These are phyloP conservation scores for Clonostachys solani DNA, from an alignment of 2,329 filamentous ascomycete species.

Conservation along the genomic window DNA sequence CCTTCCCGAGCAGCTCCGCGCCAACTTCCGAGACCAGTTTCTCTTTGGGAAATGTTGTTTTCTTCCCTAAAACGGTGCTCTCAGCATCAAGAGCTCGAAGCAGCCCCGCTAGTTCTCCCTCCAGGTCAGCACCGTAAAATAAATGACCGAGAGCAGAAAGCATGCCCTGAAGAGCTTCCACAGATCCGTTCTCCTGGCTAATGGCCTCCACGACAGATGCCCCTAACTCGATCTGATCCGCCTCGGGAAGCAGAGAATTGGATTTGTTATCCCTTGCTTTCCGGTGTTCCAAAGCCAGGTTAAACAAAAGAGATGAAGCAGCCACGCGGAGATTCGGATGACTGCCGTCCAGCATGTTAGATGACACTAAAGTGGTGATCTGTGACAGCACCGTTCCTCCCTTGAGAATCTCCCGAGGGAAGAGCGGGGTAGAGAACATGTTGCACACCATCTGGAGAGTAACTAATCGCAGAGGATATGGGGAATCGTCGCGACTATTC, in stretches of 20 bases:
- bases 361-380: slow-evolving; percentile 67
- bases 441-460: slow-evolving; percentile 83
- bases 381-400: slow-evolving; percentile 46
- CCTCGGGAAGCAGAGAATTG: slow-evolving; percentile 55
- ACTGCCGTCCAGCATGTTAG: slow-evolving; percentile 72
- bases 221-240: slow-evolving; percentile 74
- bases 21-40: slow-evolving; percentile 53
- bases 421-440: slow-evolving; percentile 73
- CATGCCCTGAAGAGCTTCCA: slow-evolving; percentile 73
- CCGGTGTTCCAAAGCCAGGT: slow-evolving; percentile 70
- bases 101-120: slow-evolving; percentile 78
- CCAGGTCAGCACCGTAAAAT: slow-evolving; percentile 63
- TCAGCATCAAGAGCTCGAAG: slow-evolving; percentile 72
- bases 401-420: slow-evolving; percentile 57
- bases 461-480: slow-evolving; percentile 80
- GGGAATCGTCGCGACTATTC: slow-evolving; percentile 52
- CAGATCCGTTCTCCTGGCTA: slow-evolving; percentile 51
- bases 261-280: slow-evolving; percentile 55
- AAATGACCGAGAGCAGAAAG: slow-evolving; percentile 73
- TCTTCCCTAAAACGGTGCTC: slow-evolving; percentile 57
- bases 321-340: slow-evolving; percentile 75
- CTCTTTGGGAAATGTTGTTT: slow-evolving; percentile 51
- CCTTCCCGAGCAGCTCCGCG: slow-evolving; percentile 44
- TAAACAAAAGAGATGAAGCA: slow-evolving; percentile 79
- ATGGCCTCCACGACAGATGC: slow-evolving; percentile 77